Base-by-base conservation (phyloP, 768 basidiomycete species). In the Phylloporus sp. region DNA sequence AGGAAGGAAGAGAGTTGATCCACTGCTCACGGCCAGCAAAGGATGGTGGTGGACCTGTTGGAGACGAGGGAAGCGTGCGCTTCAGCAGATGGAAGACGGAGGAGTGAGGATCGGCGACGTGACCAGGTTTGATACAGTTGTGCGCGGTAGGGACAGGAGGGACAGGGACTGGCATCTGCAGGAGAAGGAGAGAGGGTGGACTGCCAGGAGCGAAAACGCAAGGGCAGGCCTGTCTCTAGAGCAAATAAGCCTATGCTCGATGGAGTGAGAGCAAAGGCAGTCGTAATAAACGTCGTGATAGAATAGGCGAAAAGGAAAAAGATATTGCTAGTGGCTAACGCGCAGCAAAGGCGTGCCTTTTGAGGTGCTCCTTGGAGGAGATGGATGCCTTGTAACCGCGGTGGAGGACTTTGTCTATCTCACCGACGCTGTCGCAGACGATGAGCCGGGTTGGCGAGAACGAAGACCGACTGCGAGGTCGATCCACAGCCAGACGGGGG, bases 341-440 rank as follows among this genome's bases (percentile, higher is more conserved):
- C 87, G 76, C 87, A 89, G 75, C 84, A 76, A 90, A 90, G 87
- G 87, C 87, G 87, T 77, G 86, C 86, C 86, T 89, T 89, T 90
- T 89, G 62, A 58, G 55, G 55, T 60, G 66, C 58, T 66, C 64
- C 61, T n/a, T n/a, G n/a, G n/a, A n/a, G n/a, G n/a, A n/a, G n/a
- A n/a, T n/a, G n/a, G 49, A 47, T 40, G 53, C 48, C 58, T 58
- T 53, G 51, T 52, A 54, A n/a, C 55, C 53, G 41, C 49, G 46
- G 52, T 46, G 38, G 46, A 15, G 18, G 46, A 38, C 56, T 34
- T 54, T 40, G 44, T 61, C 66, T 68, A 65, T 62, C 67, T 63
- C 69, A 58, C 63, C 65, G 71, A 69, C 68, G 66, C 61, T 68
- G 71, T 72, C 68, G 71, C 60, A 62, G 66, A 65, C 58, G 67